Evolutionary conservation across 2,329 filamentous ascomycete species (phyloP), one percentile per base, ranked within the genome.

Genomic region (Tolypocladium ovalisporum): DNA sequence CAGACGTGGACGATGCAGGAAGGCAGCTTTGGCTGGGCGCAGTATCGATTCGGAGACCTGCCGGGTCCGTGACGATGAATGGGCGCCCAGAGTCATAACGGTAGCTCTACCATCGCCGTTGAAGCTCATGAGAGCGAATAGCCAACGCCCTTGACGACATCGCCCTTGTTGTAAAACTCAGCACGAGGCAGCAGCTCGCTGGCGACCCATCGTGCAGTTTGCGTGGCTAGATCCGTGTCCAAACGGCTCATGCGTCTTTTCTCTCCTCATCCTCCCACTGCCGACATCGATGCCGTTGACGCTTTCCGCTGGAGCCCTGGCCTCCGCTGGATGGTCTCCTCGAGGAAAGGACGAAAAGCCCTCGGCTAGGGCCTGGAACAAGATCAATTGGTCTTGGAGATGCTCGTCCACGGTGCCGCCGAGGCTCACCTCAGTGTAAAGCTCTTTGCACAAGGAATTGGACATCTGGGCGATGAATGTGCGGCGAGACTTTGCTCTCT

Each of bases 181-280:
- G 77, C 71, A 1, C 61, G 61, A 0, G 80, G 77, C 22, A 85
- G 60, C 40, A 86, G 60, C 64, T 81, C 70, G 35, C 76, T 74
- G 1, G 73, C 74, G 27, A 86, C 79, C 82, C 82, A 86, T 60
- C 82, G 73, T 17, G 80, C 83, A n/a, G 83, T 86, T 47, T 74
- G 76, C 0, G 82, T 86, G 83, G 60, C 73, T 70, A 52, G 76
- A 80, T 0, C 82, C 82, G 56, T 81, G 72, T 0, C 82, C 82
- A 63, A 84, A 83, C 0, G 82, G 81, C 57, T 74, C 70, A 17
- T 71, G 62, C 2, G 71, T 72, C 61, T 73, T 76, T 59, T 84
- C 80, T 55, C 67, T 74, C 44, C 68, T 71, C 63, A 73, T 61
- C 27, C 64, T 62, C 24, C 63, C 62, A 9, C 47, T 13, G 47